A percentile compares a stretch with the other conserved stretches of the same genome.
Conservation (phyloP, 306 rosid species). For the Begonia peltatifolia region DNA sequence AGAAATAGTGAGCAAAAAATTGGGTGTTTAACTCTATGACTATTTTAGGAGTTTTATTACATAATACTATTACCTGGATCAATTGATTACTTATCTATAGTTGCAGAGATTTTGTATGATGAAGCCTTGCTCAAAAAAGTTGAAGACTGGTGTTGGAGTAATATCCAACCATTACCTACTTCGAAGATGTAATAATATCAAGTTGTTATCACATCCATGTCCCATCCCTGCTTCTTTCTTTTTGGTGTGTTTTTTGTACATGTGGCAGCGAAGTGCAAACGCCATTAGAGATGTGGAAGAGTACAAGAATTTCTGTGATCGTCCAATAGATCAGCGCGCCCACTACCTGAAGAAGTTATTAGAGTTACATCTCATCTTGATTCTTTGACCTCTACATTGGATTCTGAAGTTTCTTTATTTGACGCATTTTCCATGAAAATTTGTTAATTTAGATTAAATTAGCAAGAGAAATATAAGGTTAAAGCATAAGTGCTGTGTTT, state of each 20-base stretch:
- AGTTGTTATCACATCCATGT: too few relatives aligned
- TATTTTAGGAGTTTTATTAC: too few relatives aligned
- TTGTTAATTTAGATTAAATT: too few relatives aligned
- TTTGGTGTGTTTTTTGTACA: slow-evolving; percentile 1
- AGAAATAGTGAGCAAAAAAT: background rate
- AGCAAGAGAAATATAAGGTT: too few relatives aligned
- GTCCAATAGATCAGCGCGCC: slow-evolving; percentile 77
- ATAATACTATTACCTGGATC: too few relatives aligned
- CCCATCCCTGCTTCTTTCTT: too few relatives aligned
- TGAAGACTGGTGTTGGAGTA: slow-evolving; percentile 96
- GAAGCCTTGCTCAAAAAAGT: slow-evolving; percentile 83
- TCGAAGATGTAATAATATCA: too few relatives aligned
- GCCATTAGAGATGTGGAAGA: slow-evolving; percentile 94
- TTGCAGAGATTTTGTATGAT: slow-evolving; percentile 85
- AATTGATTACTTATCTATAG: background rate
- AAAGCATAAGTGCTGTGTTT: too few relatives aligned
- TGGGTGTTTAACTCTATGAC: background rate
- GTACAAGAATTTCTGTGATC: slow-evolving; percentile 91
- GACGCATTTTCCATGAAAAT: too few relatives aligned
- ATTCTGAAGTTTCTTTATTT: too few relatives aligned
- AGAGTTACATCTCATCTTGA: slow-evolving; percentile 31
- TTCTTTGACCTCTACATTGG: slow-evolving; percentile 4
- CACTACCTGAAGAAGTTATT: slow-evolving; percentile 85
- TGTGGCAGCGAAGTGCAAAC: slow-evolving; percentile 53
- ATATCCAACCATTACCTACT: too few relatives aligned